Base-by-base conservation (phyloP, 225 moss, liverwort and hornwort genomes). In the Thuidium tamariscinum region DNA sequence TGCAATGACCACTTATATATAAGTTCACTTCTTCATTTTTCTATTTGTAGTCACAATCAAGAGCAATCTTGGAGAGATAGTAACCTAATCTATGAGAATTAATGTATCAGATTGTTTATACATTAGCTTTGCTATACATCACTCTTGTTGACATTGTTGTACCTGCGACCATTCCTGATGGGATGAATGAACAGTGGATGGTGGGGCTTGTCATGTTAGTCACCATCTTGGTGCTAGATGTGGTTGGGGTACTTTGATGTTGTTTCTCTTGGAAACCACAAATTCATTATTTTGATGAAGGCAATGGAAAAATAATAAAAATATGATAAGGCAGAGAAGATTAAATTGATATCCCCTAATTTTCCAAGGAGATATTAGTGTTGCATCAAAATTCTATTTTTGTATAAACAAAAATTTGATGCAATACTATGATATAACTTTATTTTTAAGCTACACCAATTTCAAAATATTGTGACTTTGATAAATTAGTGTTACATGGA, bases 281-380 rank as follows among this genome's bases (percentile, higher is more conserved):
- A 67, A 85, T 56, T 17, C 64, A 41, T 42, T 26, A 5, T 1
- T n/a, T 23, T 5, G 1, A 64, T 16, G 10, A 29, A 0, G 7
- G 6, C 3, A 29, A 10, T 0, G 0, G 0, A 6, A 16, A 9
- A 29, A 10, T 2, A 44, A 29, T 29, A 3, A 46, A 29, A 30
- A 27, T 71, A 6, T 44, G 11, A 11, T 6, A 30, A 10, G 3
- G 16, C 16, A 70, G 10, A 29, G 29, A 16, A 16, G 13, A 23
- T 2, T 39, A 23, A 2, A 67, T 3, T 67, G 5, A 41, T 22
- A 37, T 21, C 2, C 25, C 6, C 5, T 44, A 16, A 44, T n/a
- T n/a, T n/a, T n/a, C n/a, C n/a, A n/a, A n/a, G n/a, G n/a, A n/a
- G n/a, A n/a, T n/a, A 30, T 72, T 30, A 72, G 2, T 19, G 1